Evolutionary conservation across 1,139 yeast species (phyloP).

Genomic region (Suhomyces guaymorum): DNA sequence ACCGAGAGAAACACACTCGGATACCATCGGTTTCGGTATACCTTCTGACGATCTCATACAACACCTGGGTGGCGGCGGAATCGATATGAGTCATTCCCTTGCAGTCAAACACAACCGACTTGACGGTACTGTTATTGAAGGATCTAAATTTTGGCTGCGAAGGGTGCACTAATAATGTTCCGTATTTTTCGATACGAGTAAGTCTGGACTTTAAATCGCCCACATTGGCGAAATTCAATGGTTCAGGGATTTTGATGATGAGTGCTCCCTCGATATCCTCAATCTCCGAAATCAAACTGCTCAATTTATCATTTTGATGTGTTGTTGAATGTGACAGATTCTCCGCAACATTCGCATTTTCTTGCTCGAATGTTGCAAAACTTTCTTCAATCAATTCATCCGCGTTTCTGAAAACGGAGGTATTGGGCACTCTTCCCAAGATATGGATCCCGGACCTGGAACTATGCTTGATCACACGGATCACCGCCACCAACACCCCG

Average conservation of each 20-base stretch:
- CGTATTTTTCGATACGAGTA: slow-evolving; percentile 30
- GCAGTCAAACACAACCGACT: slow-evolving; percentile 33
- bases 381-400: slow-evolving; percentile 39
- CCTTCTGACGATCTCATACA: slow-evolving; percentile 28
- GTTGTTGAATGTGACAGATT: neutral
- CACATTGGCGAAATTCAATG: slow-evolving; percentile 32
- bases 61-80: slow-evolving; percentile 34
- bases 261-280: slow-evolving; percentile 34
- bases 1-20: slow-evolving; percentile 29
- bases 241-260: slow-evolving; percentile 35
- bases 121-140: slow-evolving; percentile 23
- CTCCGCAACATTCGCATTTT: slow-evolving; percentile 7
- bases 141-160: slow-evolving; percentile 33
- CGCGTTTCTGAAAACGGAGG: slow-evolving; percentile 35
- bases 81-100: slow-evolving; percentile 37
- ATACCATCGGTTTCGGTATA: slow-evolving; percentile 24
- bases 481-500: slow-evolving; percentile 31
- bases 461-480: slow-evolving; percentile 31
- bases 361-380: slow-evolving; percentile 20
- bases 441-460: slow-evolving; percentile 35
- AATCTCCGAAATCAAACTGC: slow-evolving; percentile 27
- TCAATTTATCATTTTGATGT: slow-evolving; percentile 17
- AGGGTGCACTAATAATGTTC: slow-evolving; percentile 31
- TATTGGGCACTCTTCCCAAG: slow-evolving; percentile 35
- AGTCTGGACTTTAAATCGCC: slow-evolving; percentile 29